A percentile compares a stretch with the other conserved stretches of the same genome.
Conservation (phyloP, 2,329 filamentous ascomycete species). For the Nemania sp. region DNA sequence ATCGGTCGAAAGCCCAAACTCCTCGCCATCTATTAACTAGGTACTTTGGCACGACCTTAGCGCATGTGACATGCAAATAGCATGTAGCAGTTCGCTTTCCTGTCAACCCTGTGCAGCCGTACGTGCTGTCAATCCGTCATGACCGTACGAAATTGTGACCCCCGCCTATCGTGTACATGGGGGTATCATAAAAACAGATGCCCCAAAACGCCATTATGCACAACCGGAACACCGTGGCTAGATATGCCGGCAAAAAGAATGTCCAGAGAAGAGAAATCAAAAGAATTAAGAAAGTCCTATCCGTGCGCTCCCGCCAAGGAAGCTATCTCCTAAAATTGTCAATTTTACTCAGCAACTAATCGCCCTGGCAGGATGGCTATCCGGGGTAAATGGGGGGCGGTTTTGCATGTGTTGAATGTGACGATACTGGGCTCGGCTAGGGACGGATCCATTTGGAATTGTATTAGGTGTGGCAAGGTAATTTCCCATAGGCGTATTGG, state of each 20-base stretch:
- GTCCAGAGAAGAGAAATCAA: slow-evolving; percentile 21
- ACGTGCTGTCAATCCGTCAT: slow-evolving; percentile 23
- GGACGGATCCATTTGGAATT: slow-evolving; percentile 39
- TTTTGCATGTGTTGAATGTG: slow-evolving; percentile 58
- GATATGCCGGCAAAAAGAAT: slow-evolving; percentile 36
- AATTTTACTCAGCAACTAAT: slow-evolving; percentile 55
- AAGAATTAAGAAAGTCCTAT: not conserved
- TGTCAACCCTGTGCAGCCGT: slow-evolving; percentile 12
- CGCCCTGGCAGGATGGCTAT: slow-evolving; percentile 63
- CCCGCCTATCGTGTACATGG: slow-evolving; percentile 37
- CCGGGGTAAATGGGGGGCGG: slow-evolving; percentile 63
- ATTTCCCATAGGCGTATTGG: slow-evolving; percentile 51
- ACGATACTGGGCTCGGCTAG: slow-evolving; percentile 46
- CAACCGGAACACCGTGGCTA: slow-evolving; percentile 32
- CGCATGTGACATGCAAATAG: not conserved
- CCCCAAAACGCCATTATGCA: slow-evolving; percentile 33
- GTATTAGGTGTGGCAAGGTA: slow-evolving; percentile 61
- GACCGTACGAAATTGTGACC: slow-evolving; percentile 14
- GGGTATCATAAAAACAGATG: slow-evolving; percentile 36
- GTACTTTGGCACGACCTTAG: not conserved
- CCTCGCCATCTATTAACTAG: slow-evolving; percentile 22
- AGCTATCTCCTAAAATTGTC: not conserved
- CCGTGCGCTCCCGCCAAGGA: not conserved
- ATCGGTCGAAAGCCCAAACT: slow-evolving; percentile 8
- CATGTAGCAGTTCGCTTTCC: slow-evolving; percentile 16